These are phyloP conservation scores for Trypanosoma vivax DNA, from an alignment of 208 protist species.

Conservation along the genomic window DNA sequence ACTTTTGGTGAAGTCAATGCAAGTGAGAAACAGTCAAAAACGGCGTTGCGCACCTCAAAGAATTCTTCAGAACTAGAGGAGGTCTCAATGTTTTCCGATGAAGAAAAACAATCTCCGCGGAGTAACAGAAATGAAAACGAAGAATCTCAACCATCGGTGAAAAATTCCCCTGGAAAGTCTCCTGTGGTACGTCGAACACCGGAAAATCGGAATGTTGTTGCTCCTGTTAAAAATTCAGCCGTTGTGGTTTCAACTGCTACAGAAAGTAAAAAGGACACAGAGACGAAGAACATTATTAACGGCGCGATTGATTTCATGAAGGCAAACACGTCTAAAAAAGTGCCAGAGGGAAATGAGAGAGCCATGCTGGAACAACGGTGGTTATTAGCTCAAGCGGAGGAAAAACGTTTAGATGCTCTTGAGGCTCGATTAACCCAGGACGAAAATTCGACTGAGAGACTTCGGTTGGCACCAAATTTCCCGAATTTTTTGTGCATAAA, in stretches of 20 bases:
- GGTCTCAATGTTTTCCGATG: constrained; percentile 11
- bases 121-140: not conserved
- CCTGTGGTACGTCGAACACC: too few species aligned
- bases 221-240: too few species aligned
- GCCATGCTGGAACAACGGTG: constrained; percentile 47
- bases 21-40: not conserved
- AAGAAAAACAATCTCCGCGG: constrained; percentile 1
- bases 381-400: constrained; percentile 54
- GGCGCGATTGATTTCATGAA: constrained; percentile 33
- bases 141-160: not conserved
- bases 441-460: constrained; percentile 9
- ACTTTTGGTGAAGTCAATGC: constrained; percentile 25
- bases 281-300: constrained; percentile 24
- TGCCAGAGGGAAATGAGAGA: constrained; percentile 34
- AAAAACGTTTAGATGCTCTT: constrained; percentile 53
- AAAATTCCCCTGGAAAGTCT: too few species aligned
- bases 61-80: constrained; percentile 11
- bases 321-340: constrained; percentile 37
- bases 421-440: constrained; percentile 23
- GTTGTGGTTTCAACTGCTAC: too few species aligned
- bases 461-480: constrained; percentile 48
- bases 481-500: constrained; percentile 68
- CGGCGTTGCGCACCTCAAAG: not conserved
- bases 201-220: too few species aligned
- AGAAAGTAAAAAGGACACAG: constrained; percentile 18